Evolutionary conservation across 345 rosid genomes (phyloP), one percentile per base, ranked within the genome.

Genomic region (Salix udensis): DNA sequence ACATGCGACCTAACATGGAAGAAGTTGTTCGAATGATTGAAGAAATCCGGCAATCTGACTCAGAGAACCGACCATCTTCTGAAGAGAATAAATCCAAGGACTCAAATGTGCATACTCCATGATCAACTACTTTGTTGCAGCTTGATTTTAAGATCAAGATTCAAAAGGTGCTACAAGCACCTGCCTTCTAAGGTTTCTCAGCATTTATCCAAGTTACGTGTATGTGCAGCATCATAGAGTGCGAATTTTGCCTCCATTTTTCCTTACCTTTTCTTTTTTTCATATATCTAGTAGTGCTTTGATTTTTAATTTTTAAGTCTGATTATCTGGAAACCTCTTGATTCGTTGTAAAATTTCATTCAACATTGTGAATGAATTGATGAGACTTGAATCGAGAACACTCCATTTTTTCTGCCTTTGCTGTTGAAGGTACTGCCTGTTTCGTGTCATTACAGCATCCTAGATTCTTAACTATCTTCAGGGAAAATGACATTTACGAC

Each of bases 1-100:
- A 87, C 73, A 85, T 84, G 86, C 83, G 96, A 68, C 98, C 98
- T 2, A 82, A 34, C 77, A 94, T 92, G 93, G 88, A 84, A 40
- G 91, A 92, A 73, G 94, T 94, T 26, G 91, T 89, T 68, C 85
- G 89, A 81, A 89, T 88, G 96, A 89, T 94, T n/a, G 97, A 94
- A 84, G 94, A 92, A 68, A 76, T 91, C 77, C 84, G 84, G 77
- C 92, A 80, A 83, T 89, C 94, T 34, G 97, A 92, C 88, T 88
- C 87, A 34, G 93, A 90, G 84, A 92, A 90, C 76, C 85, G 93
- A 74, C 95, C 92, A 50, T 92, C 95, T 71, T 90, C 92, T 0
- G 97, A 92, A 68, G 95, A 89, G 82, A 92, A 90, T 68, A 92
- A 86, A 83, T 86, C 89, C 19, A 90, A 92, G 78, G 91, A 90